A percentile compares a stretch with the other conserved stretches of the same genome.
Evolutionary conservation across 345 rosid species (phyloP).

Genomic region (Camelina neglecta): DNA sequence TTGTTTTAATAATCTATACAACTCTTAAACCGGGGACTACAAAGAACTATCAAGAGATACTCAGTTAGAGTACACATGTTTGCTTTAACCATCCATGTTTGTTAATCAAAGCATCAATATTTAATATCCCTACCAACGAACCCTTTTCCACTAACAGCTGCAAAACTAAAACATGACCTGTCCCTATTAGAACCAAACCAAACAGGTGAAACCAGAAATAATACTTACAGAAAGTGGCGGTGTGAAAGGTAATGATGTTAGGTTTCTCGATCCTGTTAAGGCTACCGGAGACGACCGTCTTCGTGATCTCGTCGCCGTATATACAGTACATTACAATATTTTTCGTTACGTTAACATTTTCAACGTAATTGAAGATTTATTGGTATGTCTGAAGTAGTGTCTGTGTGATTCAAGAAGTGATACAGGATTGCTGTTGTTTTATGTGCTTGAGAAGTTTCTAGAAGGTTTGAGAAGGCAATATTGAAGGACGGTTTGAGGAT

Average conservation of each 20-base stretch:
- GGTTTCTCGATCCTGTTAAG: conserved; percentile 58
- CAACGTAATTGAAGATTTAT: too few species aligned
- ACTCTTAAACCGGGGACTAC: not conserved
- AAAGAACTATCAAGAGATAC: not conserved
- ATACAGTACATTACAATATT: conserved; percentile 55
- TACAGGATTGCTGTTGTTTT: too few species aligned
- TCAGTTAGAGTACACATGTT: not conserved
- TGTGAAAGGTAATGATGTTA: conserved; percentile 49
- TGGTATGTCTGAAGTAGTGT: too few species aligned
- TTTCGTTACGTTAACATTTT: conserved; percentile 61
- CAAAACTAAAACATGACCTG: not conserved
- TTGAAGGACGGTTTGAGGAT: too few species aligned
- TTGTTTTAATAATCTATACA: not conserved
- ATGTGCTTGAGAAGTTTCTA: too few species aligned
- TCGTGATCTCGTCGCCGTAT: conserved; percentile 61
- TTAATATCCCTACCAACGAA: conserved; percentile 62
- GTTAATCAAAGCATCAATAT: conserved; percentile 51
- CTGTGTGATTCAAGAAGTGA: too few species aligned
- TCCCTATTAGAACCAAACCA: not conserved
- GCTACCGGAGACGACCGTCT: conserved; percentile 58
- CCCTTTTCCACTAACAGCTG: conserved; percentile 64
- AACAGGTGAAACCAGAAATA: not conserved
- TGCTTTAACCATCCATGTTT: conserved; percentile 49
- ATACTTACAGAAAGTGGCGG: conserved; percentile 63
- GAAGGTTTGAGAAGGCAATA: too few species aligned